These are phyloP conservation scores for Monosporascus sp. DNA, from an alignment of 2,329 filamentous ascomycete species.

Conservation along the genomic window DNA sequence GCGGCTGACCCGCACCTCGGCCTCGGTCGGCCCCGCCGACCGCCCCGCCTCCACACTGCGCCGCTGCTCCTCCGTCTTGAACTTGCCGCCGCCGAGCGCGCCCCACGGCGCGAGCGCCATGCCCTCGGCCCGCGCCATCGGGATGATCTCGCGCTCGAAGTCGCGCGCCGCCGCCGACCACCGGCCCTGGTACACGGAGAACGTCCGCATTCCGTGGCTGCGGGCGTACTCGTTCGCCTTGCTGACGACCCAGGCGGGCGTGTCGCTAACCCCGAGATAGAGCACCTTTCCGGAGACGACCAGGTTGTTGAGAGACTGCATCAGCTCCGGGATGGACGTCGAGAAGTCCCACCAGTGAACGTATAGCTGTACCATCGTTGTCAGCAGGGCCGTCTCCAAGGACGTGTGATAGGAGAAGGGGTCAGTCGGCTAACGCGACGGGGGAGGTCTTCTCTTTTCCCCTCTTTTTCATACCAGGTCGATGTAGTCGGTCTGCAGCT, in stretches of 20 bases:
- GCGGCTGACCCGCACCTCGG: constrained; percentile 48
- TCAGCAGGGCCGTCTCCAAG: too few species aligned
- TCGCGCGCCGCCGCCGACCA: constrained; percentile 61
- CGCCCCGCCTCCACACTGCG: constrained; percentile 40
- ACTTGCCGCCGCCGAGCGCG: constrained; percentile 47
- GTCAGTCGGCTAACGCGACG: neutral
- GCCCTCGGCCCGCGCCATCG: constrained; percentile 58
- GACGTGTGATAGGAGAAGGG: too few species aligned
- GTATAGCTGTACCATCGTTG: constrained; percentile 38
- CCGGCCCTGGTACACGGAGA: constrained; percentile 63
- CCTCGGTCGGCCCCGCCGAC: constrained; percentile 37
- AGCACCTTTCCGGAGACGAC: constrained; percentile 58
- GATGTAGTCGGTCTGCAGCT: constrained; percentile 63
- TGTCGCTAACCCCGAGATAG: constrained; percentile 64
- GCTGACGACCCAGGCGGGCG: constrained; percentile 64
- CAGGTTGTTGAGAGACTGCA: constrained; percentile 61
- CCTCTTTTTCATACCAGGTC: constrained; percentile 45
- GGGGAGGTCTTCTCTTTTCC: neutral
- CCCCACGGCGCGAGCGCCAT: constrained; percentile 59
- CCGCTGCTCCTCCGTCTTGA: constrained; percentile 40
- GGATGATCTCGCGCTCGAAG: constrained; percentile 64
- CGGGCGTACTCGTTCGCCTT: constrained; percentile 66
- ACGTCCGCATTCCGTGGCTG: constrained; percentile 63
- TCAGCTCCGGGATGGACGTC: constrained; percentile 60
- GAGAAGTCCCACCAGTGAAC: constrained; percentile 65